Conservation (phyloP, 345 rosid genomes). For the Bretschneidera sinensis region DNA sequence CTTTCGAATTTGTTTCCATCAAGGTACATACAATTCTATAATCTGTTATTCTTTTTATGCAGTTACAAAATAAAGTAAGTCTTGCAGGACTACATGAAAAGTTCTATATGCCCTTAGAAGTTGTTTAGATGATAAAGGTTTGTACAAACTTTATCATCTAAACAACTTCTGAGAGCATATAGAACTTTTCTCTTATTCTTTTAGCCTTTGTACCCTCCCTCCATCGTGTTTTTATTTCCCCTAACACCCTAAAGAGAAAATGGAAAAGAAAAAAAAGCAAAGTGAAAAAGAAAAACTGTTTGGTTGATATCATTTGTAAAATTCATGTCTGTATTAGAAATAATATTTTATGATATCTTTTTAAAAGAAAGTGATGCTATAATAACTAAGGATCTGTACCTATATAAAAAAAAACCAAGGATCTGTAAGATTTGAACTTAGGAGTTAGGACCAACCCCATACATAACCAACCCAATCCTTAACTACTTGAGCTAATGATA, state of each 20-base stretch:
- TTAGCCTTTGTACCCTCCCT: background rate
- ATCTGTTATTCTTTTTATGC: constrained; percentile 29
- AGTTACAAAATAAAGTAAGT: constrained; percentile 57
- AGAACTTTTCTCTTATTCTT: background rate
- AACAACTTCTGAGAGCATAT: background rate
- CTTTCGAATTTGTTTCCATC: background rate
- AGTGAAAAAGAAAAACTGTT: background rate
- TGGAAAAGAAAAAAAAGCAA: too few relatives aligned
- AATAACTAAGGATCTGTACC: too few relatives aligned
- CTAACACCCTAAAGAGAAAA: background rate
- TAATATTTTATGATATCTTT: too few relatives aligned
- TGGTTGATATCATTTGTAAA: background rate
- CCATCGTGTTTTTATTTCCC: background rate
- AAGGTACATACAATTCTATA: background rate
- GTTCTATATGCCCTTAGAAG: too few relatives aligned
- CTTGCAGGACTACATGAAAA: constrained; percentile 84
- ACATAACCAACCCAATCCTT: background rate
- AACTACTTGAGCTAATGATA: background rate
- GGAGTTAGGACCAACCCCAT: background rate
- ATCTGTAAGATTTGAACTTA: background rate
- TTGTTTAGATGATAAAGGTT: constrained; percentile 99
- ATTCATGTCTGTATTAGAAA: background rate
- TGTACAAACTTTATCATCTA: constrained; percentile 9
- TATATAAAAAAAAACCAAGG: too few relatives aligned
- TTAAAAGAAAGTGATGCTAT: background rate